Evolutionary conservation across 164 flowering plant genomes (phyloP).

Genomic region (Magnolia kwangsiensis): DNA sequence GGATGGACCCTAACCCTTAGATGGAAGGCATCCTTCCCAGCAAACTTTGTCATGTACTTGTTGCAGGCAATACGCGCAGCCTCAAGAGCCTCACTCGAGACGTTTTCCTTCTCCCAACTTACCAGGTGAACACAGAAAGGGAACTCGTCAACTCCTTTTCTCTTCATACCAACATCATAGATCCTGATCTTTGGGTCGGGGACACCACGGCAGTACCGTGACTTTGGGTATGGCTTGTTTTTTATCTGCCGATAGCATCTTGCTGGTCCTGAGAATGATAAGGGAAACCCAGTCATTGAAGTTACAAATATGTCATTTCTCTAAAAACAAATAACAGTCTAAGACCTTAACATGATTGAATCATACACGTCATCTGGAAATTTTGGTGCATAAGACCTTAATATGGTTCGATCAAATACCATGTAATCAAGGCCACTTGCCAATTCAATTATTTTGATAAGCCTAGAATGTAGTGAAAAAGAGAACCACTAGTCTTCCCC

Average conservation of each 20-base stretch:
- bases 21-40: slow-evolving; percentile 69
- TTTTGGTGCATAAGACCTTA: no score
- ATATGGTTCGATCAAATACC: no score
- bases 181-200: slow-evolving; percentile 43
- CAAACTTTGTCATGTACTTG: slow-evolving; percentile 63
- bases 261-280: slow-evolving; percentile 31
- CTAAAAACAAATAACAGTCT: neutral
- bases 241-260: slow-evolving; percentile 39
- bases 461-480: no score
- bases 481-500: no score
- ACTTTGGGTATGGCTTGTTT: slow-evolving; percentile 41
- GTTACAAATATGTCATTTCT: neutral
- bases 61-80: slow-evolving; percentile 70
- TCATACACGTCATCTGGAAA: no score
- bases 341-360: neutral
- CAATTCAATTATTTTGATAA: no score
- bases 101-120: slow-evolving; percentile 70
- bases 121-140: slow-evolving; percentile 65
- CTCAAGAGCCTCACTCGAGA: slow-evolving; percentile 61
- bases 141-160: slow-evolving; percentile 58
- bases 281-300: neutral
- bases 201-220: slow-evolving; percentile 41
- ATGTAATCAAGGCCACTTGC: no score
- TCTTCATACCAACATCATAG: slow-evolving; percentile 40
- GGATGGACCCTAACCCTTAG: slow-evolving; percentile 61